Base-by-base conservation (phyloP, 2,329 filamentous ascomycete genomes). In the Colletotrichum trifolii region DNA sequence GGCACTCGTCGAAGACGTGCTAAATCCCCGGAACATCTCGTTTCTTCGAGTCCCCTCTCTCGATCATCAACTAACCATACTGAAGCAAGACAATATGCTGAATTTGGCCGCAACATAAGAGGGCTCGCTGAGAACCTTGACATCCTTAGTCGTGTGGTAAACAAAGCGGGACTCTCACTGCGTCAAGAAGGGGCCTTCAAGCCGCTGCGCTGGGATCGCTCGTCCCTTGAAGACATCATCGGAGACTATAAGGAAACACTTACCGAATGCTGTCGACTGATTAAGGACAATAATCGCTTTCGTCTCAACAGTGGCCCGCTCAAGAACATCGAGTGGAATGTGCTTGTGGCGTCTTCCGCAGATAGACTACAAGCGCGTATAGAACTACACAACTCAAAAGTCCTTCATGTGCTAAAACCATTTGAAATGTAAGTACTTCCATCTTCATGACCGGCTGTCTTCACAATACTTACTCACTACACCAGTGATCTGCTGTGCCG, bases 291-390 rank as follows among this genome's bases (percentile, higher is more conserved):
- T 52, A 56, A 66, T 11, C 73, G 73, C 3, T 78, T 75, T 61
- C 67, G 69, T 8, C 54, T 66, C 8, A 67, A 69, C 10, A 67
- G 62, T 34, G 72, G 70, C 8, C 71, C 75, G 12, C 35, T 76
- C 13, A 69, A 69, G 25, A 78, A 75, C 63, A 68, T 78, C 33
- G 73, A 76, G 59, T 78, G 75, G 75, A 78, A 78, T 62, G 67
- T 74, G 1, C 68, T 77, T 11, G 74, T 77, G 7, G 73, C 76
- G 53, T 75, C 75, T 1, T 66, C 50, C 12, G 76, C 72, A 33
- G 74, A 78, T 15, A 69, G 71, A 25, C 67, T 78, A 8, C 73
- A 75, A 8, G 65, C 70, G 38, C 70, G 72, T 6, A 75, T 78
- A 17, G 64, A 67, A 13, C 64, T 78, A 13, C 76, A 78, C 57